Evolutionary conservation across 179 eudicot genomes (phyloP), one percentile per base, ranked within the genome.

Genomic region (Patellifolia procumbens): DNA sequence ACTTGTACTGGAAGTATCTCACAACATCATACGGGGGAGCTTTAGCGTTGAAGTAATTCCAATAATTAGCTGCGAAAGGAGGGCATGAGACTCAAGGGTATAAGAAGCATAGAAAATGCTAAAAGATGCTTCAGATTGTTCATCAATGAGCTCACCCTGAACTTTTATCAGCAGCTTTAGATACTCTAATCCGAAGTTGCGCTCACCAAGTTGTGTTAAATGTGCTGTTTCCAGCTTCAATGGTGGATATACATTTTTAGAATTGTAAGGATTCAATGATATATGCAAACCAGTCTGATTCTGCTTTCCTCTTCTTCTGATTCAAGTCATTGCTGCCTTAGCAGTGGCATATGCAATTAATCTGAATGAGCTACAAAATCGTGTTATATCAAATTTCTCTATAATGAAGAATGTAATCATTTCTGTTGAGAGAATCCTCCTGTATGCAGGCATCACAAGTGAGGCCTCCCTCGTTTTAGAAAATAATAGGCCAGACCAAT

Each of bases 21-120:
- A 94, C 92, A 69, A 85, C 89, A 61, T 89, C 92, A 35, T 94
- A 90, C 28, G 85, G 89, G 42, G 98, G 98, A 17, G 86, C 90
- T 48, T 85, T 92, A 66, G 91, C 84, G 6, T n/a, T n/a, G n/a
- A n/a, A n/a, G n/a, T n/a, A n/a, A n/a, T n/a, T n/a, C n/a, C n/a
- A n/a, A n/a, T n/a, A n/a, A n/a, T n/a, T n/a, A n/a, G n/a, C n/a
- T n/a, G n/a, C n/a, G n/a, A n/a, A n/a, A n/a, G n/a, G n/a, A n/a
- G n/a, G n/a, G n/a, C n/a, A n/a, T n/a, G n/a, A n/a, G n/a, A n/a
- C n/a, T n/a, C n/a, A n/a, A n/a, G n/a, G n/a, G n/a, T n/a, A n/a
- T n/a, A n/a, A n/a, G n/a, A n/a, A n/a, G n/a, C n/a, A n/a, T n/a
- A n/a, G n/a, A n/a, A n/a, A n/a, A n/a, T n/a, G n/a, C n/a, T n/a